Conservation (phyloP, 1,284 basidiomycete genomes). For the Porogramme epimiltina region DNA sequence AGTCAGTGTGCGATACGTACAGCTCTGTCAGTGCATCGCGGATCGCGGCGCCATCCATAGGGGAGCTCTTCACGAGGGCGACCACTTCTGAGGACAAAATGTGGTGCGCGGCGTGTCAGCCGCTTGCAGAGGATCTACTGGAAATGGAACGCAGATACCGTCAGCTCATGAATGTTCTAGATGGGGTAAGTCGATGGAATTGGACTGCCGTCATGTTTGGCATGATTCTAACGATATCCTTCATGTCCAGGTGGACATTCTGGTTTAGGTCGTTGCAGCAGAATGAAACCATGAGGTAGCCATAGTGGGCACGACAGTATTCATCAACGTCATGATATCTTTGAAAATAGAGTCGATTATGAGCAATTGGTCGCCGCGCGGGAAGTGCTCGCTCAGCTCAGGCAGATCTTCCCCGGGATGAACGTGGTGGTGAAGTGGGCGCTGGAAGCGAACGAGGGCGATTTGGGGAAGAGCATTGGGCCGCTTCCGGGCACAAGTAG, state of each 20-base stretch:
- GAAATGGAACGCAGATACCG: background rate
- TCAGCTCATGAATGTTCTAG: background rate
- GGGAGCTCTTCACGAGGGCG: background rate
- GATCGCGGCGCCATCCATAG: background rate
- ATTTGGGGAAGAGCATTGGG: constrained; percentile 89
- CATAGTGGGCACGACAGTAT: no score
- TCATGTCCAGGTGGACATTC: no score
- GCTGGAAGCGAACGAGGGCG: constrained; percentile 84
- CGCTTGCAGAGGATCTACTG: background rate
- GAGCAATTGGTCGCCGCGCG: constrained; percentile 59
- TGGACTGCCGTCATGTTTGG: no score
- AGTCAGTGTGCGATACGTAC: background rate
- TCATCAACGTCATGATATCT: no score
- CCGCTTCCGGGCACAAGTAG: constrained; percentile 77
- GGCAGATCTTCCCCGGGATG: constrained; percentile 84
- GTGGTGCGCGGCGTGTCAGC: background rate
- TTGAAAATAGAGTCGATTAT: no score
- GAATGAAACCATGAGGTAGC: no score
- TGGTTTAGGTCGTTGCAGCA: no score
- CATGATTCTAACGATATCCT: no score
- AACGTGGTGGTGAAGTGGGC: constrained; percentile 84
- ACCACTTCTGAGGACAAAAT: background rate
- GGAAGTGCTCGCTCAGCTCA: constrained; percentile 76
- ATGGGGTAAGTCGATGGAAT: background rate
- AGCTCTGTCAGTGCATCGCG: background rate